Percentiles rank a stretch among this genome's conserved stretches.
Conservation (phyloP, 352 stramenopile genomes). For the Phytophthora podocarpi region DNA sequence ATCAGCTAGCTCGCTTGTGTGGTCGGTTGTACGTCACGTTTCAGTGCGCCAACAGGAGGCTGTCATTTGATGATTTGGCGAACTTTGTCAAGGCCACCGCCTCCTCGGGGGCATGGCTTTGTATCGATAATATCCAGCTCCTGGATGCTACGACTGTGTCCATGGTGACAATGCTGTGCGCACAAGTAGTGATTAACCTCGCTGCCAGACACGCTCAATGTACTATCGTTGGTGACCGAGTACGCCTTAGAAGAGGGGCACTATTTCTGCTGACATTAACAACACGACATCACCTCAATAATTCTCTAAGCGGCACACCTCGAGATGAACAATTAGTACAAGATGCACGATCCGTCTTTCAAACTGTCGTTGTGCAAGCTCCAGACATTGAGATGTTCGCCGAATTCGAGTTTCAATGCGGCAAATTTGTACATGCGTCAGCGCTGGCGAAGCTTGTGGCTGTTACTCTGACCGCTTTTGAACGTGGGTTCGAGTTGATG, state of each 20-base stretch:
- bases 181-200: constrained; percentile 49
- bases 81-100: constrained; percentile 60
- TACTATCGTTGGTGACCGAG: constrained; percentile 38
- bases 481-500: constrained; percentile 34
- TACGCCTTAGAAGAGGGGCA: constrained; percentile 52
- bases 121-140: constrained; percentile 42
- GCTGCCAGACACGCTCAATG: constrained; percentile 46
- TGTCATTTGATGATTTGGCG: constrained; percentile 37
- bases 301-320: background rate
- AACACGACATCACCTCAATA: background rate
- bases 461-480: constrained; percentile 29
- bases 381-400: constrained; percentile 50
- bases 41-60: constrained; percentile 32
- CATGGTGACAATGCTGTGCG: constrained; percentile 43
- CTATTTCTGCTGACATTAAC: constrained; percentile 45
- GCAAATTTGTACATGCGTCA: constrained; percentile 40
- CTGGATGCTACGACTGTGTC: constrained; percentile 27
- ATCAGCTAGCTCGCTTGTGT: constrained; percentile 48
- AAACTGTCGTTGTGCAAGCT: constrained; percentile 33
- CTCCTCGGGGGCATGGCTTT: constrained; percentile 62
- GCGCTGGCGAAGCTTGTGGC: constrained; percentile 45
- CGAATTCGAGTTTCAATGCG: constrained; percentile 46
- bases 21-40: constrained; percentile 54
- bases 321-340: background rate
- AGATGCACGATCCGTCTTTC: constrained; percentile 49